A percentile compares a stretch with the other conserved stretches of the same genome.
Evolutionary conservation across 2,329 filamentous ascomycete species (phyloP).

Genomic region (Phialemonium atrogriseum): DNA sequence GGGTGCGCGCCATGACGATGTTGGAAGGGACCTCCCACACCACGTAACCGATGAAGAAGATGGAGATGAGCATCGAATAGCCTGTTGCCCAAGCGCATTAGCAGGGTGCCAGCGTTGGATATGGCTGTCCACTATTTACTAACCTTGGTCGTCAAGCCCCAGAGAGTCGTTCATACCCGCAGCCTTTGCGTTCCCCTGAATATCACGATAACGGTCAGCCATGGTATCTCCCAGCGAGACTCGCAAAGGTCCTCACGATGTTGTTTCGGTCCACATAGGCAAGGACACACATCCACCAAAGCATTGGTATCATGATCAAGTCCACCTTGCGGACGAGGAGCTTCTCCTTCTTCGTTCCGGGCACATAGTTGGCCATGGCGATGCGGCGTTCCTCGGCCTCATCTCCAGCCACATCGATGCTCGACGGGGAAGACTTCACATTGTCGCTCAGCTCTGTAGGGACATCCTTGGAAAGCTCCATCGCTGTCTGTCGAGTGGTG

Average conservation of each 20-base stretch:
- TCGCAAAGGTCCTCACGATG: constrained; percentile 5
- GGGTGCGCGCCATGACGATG: constrained; percentile 39
- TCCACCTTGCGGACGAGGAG: constrained; percentile 20
- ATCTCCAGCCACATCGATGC: too few species aligned
- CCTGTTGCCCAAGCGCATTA: constrained; percentile 1
- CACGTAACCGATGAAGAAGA: constrained; percentile 47
- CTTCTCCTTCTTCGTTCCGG: constrained; percentile 7
- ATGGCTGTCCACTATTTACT: constrained; percentile 14
- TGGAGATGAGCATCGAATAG: constrained; percentile 28
- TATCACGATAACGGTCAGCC: constrained; percentile 19
- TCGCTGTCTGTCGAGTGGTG: too few species aligned
- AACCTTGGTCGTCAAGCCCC: constrained; percentile 38
- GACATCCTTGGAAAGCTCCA: too few species aligned
- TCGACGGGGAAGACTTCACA: too few species aligned
- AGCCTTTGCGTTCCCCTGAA: constrained; percentile 38
- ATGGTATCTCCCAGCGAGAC: constrained; percentile 2
- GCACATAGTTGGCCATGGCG: constrained; percentile 1
- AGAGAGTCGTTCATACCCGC: constrained; percentile 41
- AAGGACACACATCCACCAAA: constrained; percentile 21
- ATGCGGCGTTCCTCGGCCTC: too few species aligned
- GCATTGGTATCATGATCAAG: constrained; percentile 19
- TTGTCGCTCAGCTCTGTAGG: too few species aligned
- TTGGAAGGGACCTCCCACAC: constrained; percentile 46
- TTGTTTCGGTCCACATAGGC: constrained; percentile 18
- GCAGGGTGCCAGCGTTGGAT: too few species aligned